Evolutionary conservation across 2,329 filamentous ascomycete species (phyloP).

Genomic region (Arthroderma sp.): DNA sequence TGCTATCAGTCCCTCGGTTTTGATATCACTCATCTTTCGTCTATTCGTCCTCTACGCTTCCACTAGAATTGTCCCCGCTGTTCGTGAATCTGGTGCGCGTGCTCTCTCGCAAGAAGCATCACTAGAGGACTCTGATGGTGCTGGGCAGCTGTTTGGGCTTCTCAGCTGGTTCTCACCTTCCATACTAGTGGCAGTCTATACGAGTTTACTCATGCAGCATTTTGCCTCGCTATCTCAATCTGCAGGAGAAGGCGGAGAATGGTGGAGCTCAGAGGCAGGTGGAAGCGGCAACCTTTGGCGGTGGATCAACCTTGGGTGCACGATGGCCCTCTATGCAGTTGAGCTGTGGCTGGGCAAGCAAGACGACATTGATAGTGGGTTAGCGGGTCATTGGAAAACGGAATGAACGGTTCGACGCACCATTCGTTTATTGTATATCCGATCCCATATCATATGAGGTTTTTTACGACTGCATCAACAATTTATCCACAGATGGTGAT

Average conservation of each 20-base stretch:
- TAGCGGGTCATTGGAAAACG: constrained; percentile 81
- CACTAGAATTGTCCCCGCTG: constrained; percentile 86
- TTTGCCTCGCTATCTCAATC: constrained; percentile 58
- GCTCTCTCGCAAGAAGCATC: constrained; percentile 74
- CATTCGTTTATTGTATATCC: too few relatives aligned
- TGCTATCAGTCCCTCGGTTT: constrained; percentile 87
- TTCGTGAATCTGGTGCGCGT: constrained; percentile 72
- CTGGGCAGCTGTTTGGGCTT: constrained; percentile 66
- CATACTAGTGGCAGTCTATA: constrained; percentile 91
- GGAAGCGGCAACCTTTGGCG: constrained; percentile 79
- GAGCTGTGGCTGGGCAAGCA: constrained; percentile 72
- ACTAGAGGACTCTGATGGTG: constrained; percentile 72
- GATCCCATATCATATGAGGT: too few relatives aligned
- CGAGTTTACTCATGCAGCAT: constrained; percentile 86
- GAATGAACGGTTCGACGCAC: constrained; percentile 44
- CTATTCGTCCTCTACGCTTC: constrained; percentile 92
- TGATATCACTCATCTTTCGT: constrained; percentile 88
- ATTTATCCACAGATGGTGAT: too few relatives aligned
- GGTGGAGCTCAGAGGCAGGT: constrained; percentile 77
- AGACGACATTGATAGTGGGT: constrained; percentile 55
- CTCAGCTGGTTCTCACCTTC: constrained; percentile 90
- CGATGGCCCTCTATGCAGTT: constrained; percentile 79
- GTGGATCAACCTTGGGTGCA: constrained; percentile 83
- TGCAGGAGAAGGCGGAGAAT: constrained; percentile 51
- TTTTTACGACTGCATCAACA: too few relatives aligned